Percentiles rank a stretch among this genome's conserved stretches.
These are phyloP conservation scores for Moniliophthora roreri DNA, from an alignment of 1,284 basidiomycete genomes.

Conservation along the genomic window DNA sequence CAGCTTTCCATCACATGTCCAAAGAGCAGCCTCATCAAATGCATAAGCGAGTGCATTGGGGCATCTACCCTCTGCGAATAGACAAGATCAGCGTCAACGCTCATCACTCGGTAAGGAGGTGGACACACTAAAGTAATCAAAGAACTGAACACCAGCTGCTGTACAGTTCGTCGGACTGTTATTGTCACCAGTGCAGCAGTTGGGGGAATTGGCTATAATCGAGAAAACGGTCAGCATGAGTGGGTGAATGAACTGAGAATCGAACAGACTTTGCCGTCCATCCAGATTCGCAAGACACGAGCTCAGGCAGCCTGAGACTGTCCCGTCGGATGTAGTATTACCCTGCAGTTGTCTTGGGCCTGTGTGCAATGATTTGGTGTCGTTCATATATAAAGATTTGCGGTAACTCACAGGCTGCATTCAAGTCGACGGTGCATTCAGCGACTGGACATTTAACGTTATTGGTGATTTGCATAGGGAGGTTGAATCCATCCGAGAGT, in stretches of 20 bases:
- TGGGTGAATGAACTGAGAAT: neutral
- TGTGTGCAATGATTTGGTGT: no score
- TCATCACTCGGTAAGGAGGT: no score
- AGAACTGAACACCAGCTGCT: conserved; percentile 1
- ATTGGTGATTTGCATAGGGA: conserved; percentile 1
- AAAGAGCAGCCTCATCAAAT: neutral
- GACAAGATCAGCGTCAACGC: no score
- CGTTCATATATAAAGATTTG: no score
- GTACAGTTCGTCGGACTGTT: neutral
- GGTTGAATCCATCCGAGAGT: neutral
- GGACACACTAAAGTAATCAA: conserved; percentile 2
- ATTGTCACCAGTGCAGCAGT: neutral
- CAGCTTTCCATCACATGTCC: neutral
- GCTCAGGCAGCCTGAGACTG: neutral
- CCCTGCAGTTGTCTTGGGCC: neutral
- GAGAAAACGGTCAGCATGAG: no score
- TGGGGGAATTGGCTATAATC: neutral
- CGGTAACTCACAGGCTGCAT: neutral
- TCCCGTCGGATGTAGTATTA: neutral
- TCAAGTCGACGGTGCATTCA: neutral
- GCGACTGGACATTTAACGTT: conserved; percentile 1
- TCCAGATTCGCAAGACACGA: conserved; percentile 4
- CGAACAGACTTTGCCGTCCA: neutral
- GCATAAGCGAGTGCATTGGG: conserved; percentile 1
- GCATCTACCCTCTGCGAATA: neutral